Percentiles rank a stretch among this genome's conserved stretches.
phyloP scores from a whole-genome alignment of 768 basidiomycete species.

The Pleurotus tuoliensis region DNA sequence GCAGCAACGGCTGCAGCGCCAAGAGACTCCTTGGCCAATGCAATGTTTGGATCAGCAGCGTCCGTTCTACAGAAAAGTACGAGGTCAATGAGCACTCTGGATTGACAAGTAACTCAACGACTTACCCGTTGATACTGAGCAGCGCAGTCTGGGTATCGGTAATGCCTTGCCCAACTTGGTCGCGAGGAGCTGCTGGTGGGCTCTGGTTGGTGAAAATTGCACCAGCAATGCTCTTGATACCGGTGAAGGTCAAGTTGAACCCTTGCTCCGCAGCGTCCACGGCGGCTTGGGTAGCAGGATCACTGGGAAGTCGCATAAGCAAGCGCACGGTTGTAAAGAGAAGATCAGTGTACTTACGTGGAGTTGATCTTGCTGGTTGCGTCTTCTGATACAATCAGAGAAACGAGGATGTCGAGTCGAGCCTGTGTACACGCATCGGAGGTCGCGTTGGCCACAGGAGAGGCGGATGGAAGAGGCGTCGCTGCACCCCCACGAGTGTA shows the following conservation, averaged over 20 bases:
- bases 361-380: constrained; percentile 3
- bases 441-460: background rate
- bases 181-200: constrained; percentile 6
- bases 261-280: constrained; percentile 1
- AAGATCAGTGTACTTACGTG: background rate
- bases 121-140: constrained; percentile 9
- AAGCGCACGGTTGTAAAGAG: background rate
- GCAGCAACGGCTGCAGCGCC: background rate
- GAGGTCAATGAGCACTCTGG: too few species aligned
- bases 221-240: constrained; percentile 6
- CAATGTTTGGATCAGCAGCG: constrained; percentile 10
- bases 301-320: background rate
- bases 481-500: background rate
- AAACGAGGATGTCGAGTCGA: constrained; percentile 1
- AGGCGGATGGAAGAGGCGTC: background rate
- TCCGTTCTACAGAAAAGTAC: background rate
- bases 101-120: background rate
- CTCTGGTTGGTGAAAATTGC: constrained; percentile 2
- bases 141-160: constrained; percentile 1
- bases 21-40: background rate
- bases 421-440: constrained; percentile 4
- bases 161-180: constrained; percentile 8
- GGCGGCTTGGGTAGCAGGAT: background rate
- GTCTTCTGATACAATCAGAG: constrained; percentile 4
- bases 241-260: background rate